Percentiles rank a stretch among this genome's conserved stretches.
Evolutionary conservation across 441 rosid genomes (phyloP).

Genomic region (Eutrema salsugineum): DNA sequence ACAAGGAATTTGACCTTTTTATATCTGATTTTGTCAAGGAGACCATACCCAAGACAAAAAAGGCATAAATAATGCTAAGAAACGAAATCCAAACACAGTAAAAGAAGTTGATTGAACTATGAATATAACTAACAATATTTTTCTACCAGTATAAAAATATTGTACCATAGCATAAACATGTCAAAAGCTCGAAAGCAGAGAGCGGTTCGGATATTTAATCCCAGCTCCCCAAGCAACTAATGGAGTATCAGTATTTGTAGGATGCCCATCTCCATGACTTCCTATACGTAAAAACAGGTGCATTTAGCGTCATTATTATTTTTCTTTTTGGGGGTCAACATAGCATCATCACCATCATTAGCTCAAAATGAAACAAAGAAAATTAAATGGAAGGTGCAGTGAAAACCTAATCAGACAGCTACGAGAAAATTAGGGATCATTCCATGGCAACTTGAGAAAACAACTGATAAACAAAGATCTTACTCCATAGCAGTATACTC

Average conservation of each 20-base stretch:
- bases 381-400: constrained; percentile 6
- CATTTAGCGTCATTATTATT: background rate
- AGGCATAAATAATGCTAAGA: background rate
- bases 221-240: constrained; percentile 99
- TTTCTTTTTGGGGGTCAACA: too few species aligned
- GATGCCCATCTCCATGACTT: constrained; percentile 99
- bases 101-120: background rate
- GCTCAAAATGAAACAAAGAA: background rate
- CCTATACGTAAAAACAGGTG: constrained; percentile 35
- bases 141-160: background rate
- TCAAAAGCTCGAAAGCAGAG: constrained; percentile 1
- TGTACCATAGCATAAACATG: constrained; percentile 9
- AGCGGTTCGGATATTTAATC: constrained; percentile 53
- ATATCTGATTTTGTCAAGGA: constrained; percentile 75
- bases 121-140: background rate
- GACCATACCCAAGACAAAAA: constrained; percentile 11
- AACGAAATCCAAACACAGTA: background rate
- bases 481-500: background rate
- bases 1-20: constrained; percentile 64
- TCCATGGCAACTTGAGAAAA: constrained; percentile 18
- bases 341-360: constrained; percentile 5
- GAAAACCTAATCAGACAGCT: constrained; percentile 19
- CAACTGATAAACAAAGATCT: background rate
- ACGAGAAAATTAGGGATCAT: constrained; percentile 1
- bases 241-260: constrained; percentile 93